A percentile compares a stretch with the other conserved stretches of the same genome.
phyloP scores from a whole-genome alignment of 2,329 filamentous ascomycete genomes.

The Xylariaceae sp. region DNA sequence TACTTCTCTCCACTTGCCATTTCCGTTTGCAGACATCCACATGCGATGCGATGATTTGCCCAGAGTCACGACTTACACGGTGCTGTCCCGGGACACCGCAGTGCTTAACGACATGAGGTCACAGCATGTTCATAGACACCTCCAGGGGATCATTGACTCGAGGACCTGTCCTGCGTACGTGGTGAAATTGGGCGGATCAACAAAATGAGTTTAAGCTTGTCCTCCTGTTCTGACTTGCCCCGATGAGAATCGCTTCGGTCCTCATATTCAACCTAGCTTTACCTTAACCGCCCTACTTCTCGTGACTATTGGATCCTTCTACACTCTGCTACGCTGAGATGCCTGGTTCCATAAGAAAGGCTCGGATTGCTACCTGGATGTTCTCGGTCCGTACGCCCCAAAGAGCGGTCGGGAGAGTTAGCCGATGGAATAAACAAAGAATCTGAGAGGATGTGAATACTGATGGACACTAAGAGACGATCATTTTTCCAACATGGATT shows the following conservation, averaged over 20 bases:
- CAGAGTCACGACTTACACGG: constrained; percentile 16
- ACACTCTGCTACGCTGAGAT: no score
- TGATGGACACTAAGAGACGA: constrained; percentile 8
- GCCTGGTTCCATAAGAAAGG: no score
- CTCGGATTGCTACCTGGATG: no score
- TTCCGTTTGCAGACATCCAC: constrained; percentile 31
- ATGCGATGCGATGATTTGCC: constrained; percentile 26
- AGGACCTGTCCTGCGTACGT: constrained; percentile 28
- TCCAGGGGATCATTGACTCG: constrained; percentile 36
- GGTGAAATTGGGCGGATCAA: constrained; percentile 16
- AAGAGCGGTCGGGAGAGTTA: no score
- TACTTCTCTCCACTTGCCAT: constrained; percentile 25
- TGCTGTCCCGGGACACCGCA: constrained; percentile 35
- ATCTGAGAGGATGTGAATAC: not conserved
- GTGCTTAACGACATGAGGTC: constrained; percentile 32
- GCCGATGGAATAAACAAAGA: not conserved
- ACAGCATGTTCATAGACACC: constrained; percentile 28
- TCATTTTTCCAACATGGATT: constrained; percentile 19
- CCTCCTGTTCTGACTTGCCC: not conserved
- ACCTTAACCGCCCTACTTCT: not conserved
- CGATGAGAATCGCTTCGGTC: constrained; percentile 2
- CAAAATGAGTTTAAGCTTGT: constrained; percentile 11
- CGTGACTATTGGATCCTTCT: no score
- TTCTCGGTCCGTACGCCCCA: no score
- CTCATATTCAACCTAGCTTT: not conserved